Evolutionary conservation across 106 monocot species (phyloP).

Genomic region (Dendrobium catenatum): DNA sequence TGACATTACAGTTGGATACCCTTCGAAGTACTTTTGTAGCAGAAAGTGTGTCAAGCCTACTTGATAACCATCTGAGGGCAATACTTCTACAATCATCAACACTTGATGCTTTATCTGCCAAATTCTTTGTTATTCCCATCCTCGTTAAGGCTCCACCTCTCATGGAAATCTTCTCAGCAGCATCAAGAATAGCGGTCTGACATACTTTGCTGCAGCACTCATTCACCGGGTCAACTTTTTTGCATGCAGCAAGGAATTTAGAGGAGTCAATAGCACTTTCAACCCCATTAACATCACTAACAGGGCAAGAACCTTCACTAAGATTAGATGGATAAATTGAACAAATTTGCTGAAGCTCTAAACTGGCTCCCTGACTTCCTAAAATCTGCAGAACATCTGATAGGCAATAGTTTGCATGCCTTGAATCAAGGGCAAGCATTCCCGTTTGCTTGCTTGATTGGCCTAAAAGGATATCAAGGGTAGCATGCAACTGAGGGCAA

Average conservation of each 20-base stretch:
- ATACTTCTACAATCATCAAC: slow-evolving; percentile 71
- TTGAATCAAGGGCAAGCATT: slow-evolving; percentile 60
- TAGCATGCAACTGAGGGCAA: slow-evolving; percentile 90
- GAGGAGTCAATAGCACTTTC: slow-evolving; percentile 84
- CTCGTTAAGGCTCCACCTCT: slow-evolving; percentile 45
- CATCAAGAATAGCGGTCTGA: slow-evolving; percentile 80
- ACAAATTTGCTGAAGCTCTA: slow-evolving; percentile 61
- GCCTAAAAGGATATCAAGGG: slow-evolving; percentile 74
- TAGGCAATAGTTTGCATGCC: slow-evolving; percentile 79
- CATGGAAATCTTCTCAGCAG: slow-evolving; percentile 52
- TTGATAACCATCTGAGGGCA: slow-evolving; percentile 87
- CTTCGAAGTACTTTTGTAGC: slow-evolving; percentile 76
- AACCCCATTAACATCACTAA: slow-evolving; percentile 50
- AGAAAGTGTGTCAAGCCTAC: slow-evolving; percentile 57
- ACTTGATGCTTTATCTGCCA: slow-evolving; percentile 23
- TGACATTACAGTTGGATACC: slow-evolving; percentile 92
- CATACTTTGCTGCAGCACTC: slow-evolving; percentile 93
- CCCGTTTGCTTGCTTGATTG: slow-evolving; percentile 76
- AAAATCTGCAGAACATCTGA: slow-evolving; percentile 86
- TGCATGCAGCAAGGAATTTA: slow-evolving; percentile 69
- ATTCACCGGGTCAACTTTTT: slow-evolving; percentile 83
- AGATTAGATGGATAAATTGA: slow-evolving; percentile 62
- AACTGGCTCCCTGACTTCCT: slow-evolving; percentile 62
- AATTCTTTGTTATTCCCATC: slow-evolving; percentile 12
- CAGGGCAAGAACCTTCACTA: slow-evolving; percentile 59